Base-by-base conservation (phyloP, 306 rosid species). In the Fragaria iinumae region DNA sequence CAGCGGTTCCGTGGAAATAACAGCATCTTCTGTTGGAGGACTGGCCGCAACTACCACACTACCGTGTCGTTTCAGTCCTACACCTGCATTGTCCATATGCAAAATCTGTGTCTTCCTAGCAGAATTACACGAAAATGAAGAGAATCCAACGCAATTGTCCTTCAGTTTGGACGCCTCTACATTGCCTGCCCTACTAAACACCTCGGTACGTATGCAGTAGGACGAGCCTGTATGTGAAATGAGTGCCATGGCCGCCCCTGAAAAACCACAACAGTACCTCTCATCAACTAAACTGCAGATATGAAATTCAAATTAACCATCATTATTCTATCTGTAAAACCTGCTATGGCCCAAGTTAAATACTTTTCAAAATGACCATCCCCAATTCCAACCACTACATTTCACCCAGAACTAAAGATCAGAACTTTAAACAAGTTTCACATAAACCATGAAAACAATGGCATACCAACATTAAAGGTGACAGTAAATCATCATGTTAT, bases 21-120 rank as follows among this genome's bases (percentile, higher is more conserved):
- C 90, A 43, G 96, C 87, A 72, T 96, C 98, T 72, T 96, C 99
- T 5, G 94, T 91, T 11, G 99, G 99, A 76, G 98, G 97, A 60
- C 99, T 90, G 4, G 99, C 97, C 69, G 93, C 88, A 67, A 96
- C 96, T 81, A 91, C 81, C 83, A 80, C 73, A 67, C 72, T 57
- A 48, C 80, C 74, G 39, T 85, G 73, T 32, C 87, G 83, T 81
- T 78, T 81, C 73, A 72, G 5, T 67, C 78, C 75, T 67, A 14
- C 59, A 41, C 80, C 69, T 5, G 57, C 79, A 44, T 63, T 41
- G 67, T 81, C 84, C 62, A 75, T 74, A 25, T 52, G 90, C 52
- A 79, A 69, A 52, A 64, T 82, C 5, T 86, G 81, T 67, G 75
- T 63, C 77, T 59, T 88, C 77, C 77, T 82, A 25, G 79, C 73